These are phyloP conservation scores for Phoenix roebelenii DNA, from an alignment of 176 grass and related monocot genomes.

Conservation along the genomic window DNA sequence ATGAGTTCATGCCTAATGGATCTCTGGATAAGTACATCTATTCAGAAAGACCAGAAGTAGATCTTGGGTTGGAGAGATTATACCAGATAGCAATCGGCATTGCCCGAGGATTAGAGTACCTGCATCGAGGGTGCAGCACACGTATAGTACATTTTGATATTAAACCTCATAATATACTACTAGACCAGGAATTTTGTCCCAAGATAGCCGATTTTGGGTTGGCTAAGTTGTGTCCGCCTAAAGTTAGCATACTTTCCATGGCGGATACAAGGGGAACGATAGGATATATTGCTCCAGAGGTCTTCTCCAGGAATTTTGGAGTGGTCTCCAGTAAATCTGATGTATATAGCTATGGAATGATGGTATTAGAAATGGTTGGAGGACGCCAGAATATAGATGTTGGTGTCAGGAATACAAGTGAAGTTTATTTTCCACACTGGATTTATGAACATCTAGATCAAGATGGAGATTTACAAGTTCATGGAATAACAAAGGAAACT, in stretches of 20 bases:
- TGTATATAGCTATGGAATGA: conserved; percentile 65
- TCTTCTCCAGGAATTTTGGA: conserved; percentile 47
- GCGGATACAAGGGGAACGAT: conserved; percentile 49
- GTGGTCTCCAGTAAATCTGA: conserved; percentile 46
- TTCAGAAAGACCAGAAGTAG: conserved; percentile 5
- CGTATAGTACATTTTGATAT: conserved; percentile 80
- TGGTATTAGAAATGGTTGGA: conserved; percentile 48
- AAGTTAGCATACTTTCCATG: conserved; percentile 44
- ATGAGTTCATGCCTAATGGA: conserved; percentile 55
- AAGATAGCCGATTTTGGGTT: conserved; percentile 69
- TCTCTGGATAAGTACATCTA: conserved; percentile 57
- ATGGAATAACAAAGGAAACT: neutral
- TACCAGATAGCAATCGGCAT: conserved; percentile 48
- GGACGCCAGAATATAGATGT: conserved; percentile 19
- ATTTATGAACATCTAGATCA: conserved; percentile 36
- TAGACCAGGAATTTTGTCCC: conserved; percentile 42
- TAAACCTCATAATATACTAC: conserved; percentile 58
- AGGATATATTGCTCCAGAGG: conserved; percentile 61
- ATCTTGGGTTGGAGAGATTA: conserved; percentile 37
- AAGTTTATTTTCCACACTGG: conserved; percentile 33
- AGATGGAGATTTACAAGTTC: conserved; percentile 14
- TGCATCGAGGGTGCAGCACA: conserved; percentile 38
- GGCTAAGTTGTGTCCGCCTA: conserved; percentile 38
- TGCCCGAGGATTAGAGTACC: conserved; percentile 48
- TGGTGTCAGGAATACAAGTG: conserved; percentile 12